Evolutionary conservation across 768 basidiomycete species (phyloP).

Genomic region (Xerocomellus chrysenteron): DNA sequence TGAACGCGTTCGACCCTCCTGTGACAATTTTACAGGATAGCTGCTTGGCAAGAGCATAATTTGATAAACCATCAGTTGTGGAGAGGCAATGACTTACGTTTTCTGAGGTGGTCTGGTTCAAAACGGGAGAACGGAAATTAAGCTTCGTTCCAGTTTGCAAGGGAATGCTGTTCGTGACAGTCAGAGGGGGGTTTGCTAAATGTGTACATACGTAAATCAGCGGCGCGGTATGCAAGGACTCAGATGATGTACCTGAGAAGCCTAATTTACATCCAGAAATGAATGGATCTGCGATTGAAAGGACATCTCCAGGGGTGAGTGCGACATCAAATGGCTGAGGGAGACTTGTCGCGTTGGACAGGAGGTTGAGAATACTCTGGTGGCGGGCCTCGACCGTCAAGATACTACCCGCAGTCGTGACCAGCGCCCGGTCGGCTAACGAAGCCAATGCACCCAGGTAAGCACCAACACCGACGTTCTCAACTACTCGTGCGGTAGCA

Average conservation of each 20-base stretch:
- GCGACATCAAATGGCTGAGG: conserved; percentile 73
- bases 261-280: conserved; percentile 68
- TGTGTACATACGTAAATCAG: neutral
- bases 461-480: conserved; percentile 72
- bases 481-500: conserved; percentile 68
- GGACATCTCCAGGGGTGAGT: conserved; percentile 66
- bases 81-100: conserved; percentile 35
- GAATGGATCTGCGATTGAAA: conserved; percentile 67
- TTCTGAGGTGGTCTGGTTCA: conserved; percentile 48
- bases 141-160: conserved; percentile 58
- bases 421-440: conserved; percentile 55
- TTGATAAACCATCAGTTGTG: conserved; percentile 4
- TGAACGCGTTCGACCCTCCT: conserved; percentile 55
- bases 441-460: conserved; percentile 74
- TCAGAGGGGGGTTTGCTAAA: conserved; percentile 57
- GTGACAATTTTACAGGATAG: conserved; percentile 76
- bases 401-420: conserved; percentile 70
- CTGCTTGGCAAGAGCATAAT: conserved; percentile 34
- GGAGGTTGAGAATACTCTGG: conserved; percentile 70
- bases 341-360: conserved; percentile 56
- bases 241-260: conserved; percentile 43
- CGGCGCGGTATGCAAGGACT: neutral
- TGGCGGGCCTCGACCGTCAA: conserved; percentile 83
- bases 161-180: conserved; percentile 62
- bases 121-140: conserved; percentile 55